Base-by-base conservation (phyloP, 139 green algal genomes). In the Chlamydomonas sp. region DNA sequence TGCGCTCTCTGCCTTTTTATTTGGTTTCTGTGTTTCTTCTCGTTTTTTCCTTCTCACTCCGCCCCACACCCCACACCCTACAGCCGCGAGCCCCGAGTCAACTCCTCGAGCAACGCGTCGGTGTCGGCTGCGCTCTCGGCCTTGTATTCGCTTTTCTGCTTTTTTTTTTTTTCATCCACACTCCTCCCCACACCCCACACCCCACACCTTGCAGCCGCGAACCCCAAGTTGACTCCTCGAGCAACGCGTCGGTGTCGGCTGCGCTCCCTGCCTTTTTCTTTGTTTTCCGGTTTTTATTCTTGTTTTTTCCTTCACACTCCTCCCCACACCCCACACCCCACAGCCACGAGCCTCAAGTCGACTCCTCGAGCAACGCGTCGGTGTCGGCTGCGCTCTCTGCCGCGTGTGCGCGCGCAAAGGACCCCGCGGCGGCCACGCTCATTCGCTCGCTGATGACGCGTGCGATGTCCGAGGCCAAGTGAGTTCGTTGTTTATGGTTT, bases 381-480 rank as follows among this genome's bases (percentile, higher is more conserved):
- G 6, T 63, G n/a, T 28, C 13, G 20, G 20, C 26, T 13, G 54
- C 54, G n/a, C 54, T 63, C 26, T 6, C 13, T 20, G 22, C 54
- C 13, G 54, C n/a, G 13, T 63, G 54, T 30, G 54, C 20, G 13
- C 13, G 22, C 6, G 54, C 54, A 35, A 6, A 20, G 13, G 22
- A 28, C n/a, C 54, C 71, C 28, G 72, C 68, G 8, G 65, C 39
- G 2, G 73, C 60, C 0, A 28, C 64, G 31, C 75, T 83, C 3
- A 57, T 87, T 22, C 76, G 73, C 34, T 69, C 73, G 3, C 67
- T 91, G 0, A 77, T 83, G 24, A 91, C 88, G 0, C 75, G 83
- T 8, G 79, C 82, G 43, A 92, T 92, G 87, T 80, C 68, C 4
- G 80, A 90, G 76, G 87, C 87, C 24, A 54, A 54, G 43, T 54